Conservation (phyloP, 306 rosid genomes). For the Trifolium subterraneum region DNA sequence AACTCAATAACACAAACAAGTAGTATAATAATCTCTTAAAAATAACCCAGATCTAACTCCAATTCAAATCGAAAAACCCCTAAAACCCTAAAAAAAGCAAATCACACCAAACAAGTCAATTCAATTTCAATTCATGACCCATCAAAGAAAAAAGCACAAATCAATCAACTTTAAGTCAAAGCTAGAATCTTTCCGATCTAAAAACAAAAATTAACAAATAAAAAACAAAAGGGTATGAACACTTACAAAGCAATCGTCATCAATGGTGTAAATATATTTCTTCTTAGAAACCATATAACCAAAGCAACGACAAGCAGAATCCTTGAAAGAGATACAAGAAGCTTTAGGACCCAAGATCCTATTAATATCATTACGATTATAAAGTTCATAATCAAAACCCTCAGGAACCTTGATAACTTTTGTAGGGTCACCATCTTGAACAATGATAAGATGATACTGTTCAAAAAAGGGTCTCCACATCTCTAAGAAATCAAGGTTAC, state of each 20-base stretch:
- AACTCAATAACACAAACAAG: neutral
- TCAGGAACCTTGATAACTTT: conserved; percentile 70
- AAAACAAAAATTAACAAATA: neutral
- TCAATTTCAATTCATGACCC: conserved; percentile 2
- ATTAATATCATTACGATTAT: conserved; percentile 77
- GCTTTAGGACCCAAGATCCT: conserved; percentile 83
- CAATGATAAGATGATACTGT: conserved; percentile 73
- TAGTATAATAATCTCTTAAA: neutral
- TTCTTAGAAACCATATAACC: conserved; percentile 87
- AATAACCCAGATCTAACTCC: conserved; percentile 15
- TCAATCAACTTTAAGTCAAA: neutral
- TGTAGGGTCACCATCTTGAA: conserved; percentile 84
- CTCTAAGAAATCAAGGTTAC: conserved; percentile 87
- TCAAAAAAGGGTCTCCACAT: conserved; percentile 90
- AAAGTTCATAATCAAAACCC: conserved; percentile 77
- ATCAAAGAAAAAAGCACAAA: neutral
- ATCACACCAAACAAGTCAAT: conserved; percentile 8
- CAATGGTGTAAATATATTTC: conserved; percentile 88
- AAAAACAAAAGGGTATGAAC: neutral
- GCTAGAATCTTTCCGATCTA: neutral
- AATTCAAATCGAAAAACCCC: neutral
- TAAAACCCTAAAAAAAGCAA: neutral
- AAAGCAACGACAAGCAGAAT: conserved; percentile 85
- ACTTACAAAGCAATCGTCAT: conserved; percentile 90
- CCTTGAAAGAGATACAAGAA: conserved; percentile 87